Evolutionary conservation across 1,284 basidiomycete genomes (phyloP).

Genomic region (Mycena citricolor): DNA sequence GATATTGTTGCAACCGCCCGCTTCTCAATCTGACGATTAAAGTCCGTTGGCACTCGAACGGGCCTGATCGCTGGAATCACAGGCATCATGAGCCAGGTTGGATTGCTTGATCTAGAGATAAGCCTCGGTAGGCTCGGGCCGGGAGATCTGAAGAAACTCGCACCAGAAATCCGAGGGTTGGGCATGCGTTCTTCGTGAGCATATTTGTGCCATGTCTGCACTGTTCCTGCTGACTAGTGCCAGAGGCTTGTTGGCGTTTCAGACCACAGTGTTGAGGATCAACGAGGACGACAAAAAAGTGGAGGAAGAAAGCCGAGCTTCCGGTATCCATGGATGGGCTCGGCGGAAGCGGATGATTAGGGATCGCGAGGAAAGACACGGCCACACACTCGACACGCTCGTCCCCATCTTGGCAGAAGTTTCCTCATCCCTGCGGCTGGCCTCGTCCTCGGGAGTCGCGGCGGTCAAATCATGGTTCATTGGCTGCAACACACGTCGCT

Average conservation of each 20-base stretch:
- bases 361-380: slow-evolving; percentile 36
- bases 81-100: slow-evolving; percentile 39
- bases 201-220: no score
- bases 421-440: slow-evolving; percentile 33
- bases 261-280: slow-evolving; percentile 23
- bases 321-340: no score
- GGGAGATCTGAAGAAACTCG: slow-evolving; percentile 47
- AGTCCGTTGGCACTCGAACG: slow-evolving; percentile 23
- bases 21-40: slow-evolving; percentile 1
- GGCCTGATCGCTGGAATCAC: slow-evolving; percentile 32
- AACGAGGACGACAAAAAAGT: slow-evolving; percentile 34
- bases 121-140: slow-evolving; percentile 56
- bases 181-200: slow-evolving; percentile 44
- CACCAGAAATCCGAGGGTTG: slow-evolving; percentile 41
- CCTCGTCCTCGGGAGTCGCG: slow-evolving; percentile 28
- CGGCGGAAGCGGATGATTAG: slow-evolving; percentile 21
- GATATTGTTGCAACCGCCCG: no score
- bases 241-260: slow-evolving; percentile 38
- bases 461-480: slow-evolving; percentile 33
- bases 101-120: slow-evolving; percentile 52
- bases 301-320: slow-evolving; percentile 23
- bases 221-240: no score
- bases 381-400: slow-evolving; percentile 40
- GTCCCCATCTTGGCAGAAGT: slow-evolving; percentile 37
- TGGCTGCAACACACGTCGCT: slow-evolving; percentile 35